Evolutionary conservation across 108 stramenopile species (phyloP).

Genomic region (Cyclotella atomus): DNA sequence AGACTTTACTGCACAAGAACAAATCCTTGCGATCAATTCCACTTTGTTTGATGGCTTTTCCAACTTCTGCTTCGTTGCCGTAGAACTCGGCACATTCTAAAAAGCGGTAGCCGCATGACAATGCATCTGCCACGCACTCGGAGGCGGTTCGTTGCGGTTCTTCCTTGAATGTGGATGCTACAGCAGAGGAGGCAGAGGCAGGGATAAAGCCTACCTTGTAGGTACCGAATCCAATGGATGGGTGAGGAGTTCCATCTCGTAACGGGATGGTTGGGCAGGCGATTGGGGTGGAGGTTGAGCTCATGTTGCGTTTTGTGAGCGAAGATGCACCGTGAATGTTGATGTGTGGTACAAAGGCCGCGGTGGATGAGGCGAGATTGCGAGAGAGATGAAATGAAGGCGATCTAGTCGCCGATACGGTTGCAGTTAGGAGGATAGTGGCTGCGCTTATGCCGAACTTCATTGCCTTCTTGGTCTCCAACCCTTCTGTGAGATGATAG

Average conservation of each 20-base stretch:
- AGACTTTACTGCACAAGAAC: constrained; percentile 91
- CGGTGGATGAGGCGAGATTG: background rate
- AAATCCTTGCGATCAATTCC: constrained; percentile 73
- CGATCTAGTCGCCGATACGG: constrained; percentile 22
- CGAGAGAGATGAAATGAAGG: constrained; percentile 6
- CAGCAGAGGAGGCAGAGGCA: constrained; percentile 75
- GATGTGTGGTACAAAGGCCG: constrained; percentile 7
- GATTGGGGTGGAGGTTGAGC: background rate
- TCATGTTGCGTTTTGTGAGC: constrained; percentile 19
- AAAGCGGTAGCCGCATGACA: constrained; percentile 80
- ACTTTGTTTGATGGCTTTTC: constrained; percentile 73
- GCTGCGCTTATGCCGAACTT: constrained; percentile 19
- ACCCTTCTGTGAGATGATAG: too few species aligned
- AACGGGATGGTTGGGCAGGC: constrained; percentile 63
- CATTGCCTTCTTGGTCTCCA: constrained; percentile 11
- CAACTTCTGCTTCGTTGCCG: constrained; percentile 85
- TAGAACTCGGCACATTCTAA: constrained; percentile 95
- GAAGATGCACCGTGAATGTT: background rate
- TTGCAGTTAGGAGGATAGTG: constrained; percentile 17
- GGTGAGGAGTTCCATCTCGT: constrained; percentile 78
- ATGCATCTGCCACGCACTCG: constrained; percentile 83
- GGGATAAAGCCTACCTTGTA: constrained; percentile 95
- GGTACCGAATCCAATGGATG: constrained; percentile 87
- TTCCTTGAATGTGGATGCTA: constrained; percentile 8
- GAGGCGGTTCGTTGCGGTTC: constrained; percentile 59